These are phyloP conservation scores for Alternaria ventricosa DNA, from an alignment of 2,329 filamentous ascomycete species.

Conservation along the genomic window DNA sequence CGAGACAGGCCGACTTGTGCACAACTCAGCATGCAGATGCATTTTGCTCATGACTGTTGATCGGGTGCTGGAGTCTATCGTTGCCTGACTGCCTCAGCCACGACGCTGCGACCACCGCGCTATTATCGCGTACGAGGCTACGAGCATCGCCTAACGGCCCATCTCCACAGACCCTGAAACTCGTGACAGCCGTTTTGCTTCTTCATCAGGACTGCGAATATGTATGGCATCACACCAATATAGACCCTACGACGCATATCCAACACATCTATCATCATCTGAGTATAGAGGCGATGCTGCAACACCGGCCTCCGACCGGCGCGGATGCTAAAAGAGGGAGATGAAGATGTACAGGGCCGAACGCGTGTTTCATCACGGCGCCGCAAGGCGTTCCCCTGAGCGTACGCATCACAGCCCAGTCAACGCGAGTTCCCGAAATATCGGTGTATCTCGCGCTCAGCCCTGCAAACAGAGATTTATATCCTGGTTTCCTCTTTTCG, in stretches of 20 bases:
- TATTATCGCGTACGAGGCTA: background rate
- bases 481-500: background rate
- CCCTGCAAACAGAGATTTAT: background rate
- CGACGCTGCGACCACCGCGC: background rate
- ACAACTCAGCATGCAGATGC: background rate
- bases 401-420: conserved; percentile 17
- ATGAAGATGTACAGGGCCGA: conserved; percentile 27
- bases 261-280: background rate
- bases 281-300: background rate
- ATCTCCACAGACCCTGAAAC: conserved; percentile 1
- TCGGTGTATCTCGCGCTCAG: conserved; percentile 5
- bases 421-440: conserved; percentile 13
- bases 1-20: background rate
- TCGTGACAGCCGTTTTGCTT: conserved; percentile 6
- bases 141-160: background rate
- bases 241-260: background rate
- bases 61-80: background rate
- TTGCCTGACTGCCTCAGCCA: background rate
- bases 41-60: background rate
- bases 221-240: background rate
- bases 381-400: conserved; percentile 26
- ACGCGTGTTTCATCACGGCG: conserved; percentile 30
- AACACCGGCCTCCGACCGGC: background rate
- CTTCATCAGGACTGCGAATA: background rate
- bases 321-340: conserved; percentile 6